Evolutionary conservation across 352 stramenopile species (phyloP).

Genomic region (Globisporangium parvum): DNA sequence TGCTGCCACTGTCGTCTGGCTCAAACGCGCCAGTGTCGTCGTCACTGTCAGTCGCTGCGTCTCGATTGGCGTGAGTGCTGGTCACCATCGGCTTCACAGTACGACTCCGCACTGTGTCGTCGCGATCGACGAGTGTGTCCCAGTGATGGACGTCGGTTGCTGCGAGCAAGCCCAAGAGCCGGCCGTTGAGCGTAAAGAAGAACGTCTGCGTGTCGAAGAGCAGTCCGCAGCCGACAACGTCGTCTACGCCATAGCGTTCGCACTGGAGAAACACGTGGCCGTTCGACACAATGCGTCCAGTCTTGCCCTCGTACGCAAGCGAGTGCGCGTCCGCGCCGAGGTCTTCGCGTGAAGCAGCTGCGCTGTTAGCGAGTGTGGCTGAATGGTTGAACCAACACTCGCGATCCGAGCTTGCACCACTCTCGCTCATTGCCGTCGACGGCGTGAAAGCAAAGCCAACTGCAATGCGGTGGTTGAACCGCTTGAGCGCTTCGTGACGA

Average conservation of each 20-base stretch:
- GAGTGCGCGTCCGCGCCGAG: conserved; percentile 32
- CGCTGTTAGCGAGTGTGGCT: neutral
- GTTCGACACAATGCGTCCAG: conserved; percentile 42
- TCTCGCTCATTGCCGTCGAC: neutral
- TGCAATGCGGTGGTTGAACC: conserved; percentile 38
- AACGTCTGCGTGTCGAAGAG: conserved; percentile 57
- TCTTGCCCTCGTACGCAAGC: conserved; percentile 52
- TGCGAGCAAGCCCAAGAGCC: conserved; percentile 35
- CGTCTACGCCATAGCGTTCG: conserved; percentile 38
- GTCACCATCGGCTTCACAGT: neutral
- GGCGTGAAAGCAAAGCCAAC: conserved; percentile 35
- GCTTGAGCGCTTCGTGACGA: conserved; percentile 23
- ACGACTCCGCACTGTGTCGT: neutral
- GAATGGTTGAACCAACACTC: neutral
- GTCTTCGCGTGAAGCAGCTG: conserved; percentile 11
- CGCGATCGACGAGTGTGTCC: conserved; percentile 24
- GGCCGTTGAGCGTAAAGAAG: conserved; percentile 67
- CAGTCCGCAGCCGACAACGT: conserved; percentile 56
- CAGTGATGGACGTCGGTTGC: conserved; percentile 46
- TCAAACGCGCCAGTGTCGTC: neutral
- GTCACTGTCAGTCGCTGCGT: neutral
- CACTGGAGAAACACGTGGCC: conserved; percentile 41
- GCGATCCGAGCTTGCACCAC: no score
- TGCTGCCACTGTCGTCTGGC: conserved; percentile 6
- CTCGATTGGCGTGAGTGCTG: no score